phyloP scores from a whole-genome alignment of 148 eudicot species.

The Silene uniflora region DNA sequence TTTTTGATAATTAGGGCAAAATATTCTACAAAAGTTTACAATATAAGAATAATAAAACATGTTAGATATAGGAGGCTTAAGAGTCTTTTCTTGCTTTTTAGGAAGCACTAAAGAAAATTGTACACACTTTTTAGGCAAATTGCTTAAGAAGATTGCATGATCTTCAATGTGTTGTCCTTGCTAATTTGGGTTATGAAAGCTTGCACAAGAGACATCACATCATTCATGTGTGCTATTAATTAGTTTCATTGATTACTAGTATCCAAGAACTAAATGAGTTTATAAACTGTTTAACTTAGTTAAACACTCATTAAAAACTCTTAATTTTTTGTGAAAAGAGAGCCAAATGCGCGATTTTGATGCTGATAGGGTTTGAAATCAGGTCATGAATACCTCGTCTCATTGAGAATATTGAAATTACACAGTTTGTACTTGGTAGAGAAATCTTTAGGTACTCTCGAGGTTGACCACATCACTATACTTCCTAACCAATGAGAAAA shows the following conservation, averaged over 20 bases:
- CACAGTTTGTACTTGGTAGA: neutral
- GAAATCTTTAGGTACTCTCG: no score
- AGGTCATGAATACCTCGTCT: no score
- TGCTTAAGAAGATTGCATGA: conserved; percentile 15
- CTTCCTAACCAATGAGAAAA: no score
- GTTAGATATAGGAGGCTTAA: neutral
- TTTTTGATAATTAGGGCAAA: neutral
- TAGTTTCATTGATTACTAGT: no score
- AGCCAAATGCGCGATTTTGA: no score
- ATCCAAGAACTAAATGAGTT: neutral
- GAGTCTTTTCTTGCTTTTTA: conserved; percentile 10
- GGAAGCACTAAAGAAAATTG: conserved; percentile 18
- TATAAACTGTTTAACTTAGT: neutral
- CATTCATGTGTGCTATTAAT: neutral
- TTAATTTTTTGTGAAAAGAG: no score
- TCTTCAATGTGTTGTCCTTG: conserved; percentile 18
- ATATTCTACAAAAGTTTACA: neutral
- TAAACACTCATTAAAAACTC: neutral
- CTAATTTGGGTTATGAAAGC: conserved; percentile 9
- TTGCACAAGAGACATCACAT: neutral
- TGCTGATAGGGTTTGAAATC: no score
- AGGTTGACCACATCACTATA: no score
- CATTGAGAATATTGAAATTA: no score
- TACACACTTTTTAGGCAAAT: neutral
- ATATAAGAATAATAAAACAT: neutral